These are phyloP conservation scores for Talaromyces stipitatus DNA, from an alignment of 495 filamentous ascomycete genomes.

Conservation along the genomic window DNA sequence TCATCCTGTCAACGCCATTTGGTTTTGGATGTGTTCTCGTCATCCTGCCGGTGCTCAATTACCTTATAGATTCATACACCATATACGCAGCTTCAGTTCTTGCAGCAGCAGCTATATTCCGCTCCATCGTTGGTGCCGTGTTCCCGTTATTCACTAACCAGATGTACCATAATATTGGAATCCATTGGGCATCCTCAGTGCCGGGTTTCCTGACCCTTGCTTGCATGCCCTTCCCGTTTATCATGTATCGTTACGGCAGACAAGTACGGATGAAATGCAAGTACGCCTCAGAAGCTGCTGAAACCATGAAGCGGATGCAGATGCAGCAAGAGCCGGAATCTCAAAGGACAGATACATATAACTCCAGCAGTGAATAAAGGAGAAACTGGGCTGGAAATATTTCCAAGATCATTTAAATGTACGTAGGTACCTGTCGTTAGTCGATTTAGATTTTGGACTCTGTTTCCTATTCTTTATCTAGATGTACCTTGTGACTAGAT, in stretches of 20 bases:
- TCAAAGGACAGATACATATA: neutral
- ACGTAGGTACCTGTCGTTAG: too few species aligned
- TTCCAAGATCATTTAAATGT: too few species aligned
- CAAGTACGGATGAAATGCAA: conserved; percentile 54
- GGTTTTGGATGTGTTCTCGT: conserved; percentile 57
- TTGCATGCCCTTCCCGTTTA: conserved; percentile 61
- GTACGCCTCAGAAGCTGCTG: conserved; percentile 53
- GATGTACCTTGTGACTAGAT: too few species aligned
- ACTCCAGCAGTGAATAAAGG: neutral
- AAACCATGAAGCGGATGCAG: conserved; percentile 9
- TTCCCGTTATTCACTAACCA: conserved; percentile 65
- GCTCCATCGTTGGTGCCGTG: conserved; percentile 54
- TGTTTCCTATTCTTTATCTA: too few species aligned
- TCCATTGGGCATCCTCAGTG: conserved; percentile 63
- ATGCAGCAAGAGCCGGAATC: neutral
- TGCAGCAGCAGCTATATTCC: conserved; percentile 58
- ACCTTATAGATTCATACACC: conserved; percentile 63
- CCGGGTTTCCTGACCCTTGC: conserved; percentile 59
- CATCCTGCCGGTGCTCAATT: conserved; percentile 56
- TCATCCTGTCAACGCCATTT: conserved; percentile 50
- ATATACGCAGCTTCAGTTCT: conserved; percentile 64
- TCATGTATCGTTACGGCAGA: conserved; percentile 60
- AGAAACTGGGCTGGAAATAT: neutral
- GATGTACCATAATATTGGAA: conserved; percentile 59
- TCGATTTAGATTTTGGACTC: too few species aligned